Percentiles rank a stretch among this genome's conserved stretches.
phyloP scores from a whole-genome alignment of 805 yeast genomes.

The Isabelozyma pseudorhagii region DNA sequence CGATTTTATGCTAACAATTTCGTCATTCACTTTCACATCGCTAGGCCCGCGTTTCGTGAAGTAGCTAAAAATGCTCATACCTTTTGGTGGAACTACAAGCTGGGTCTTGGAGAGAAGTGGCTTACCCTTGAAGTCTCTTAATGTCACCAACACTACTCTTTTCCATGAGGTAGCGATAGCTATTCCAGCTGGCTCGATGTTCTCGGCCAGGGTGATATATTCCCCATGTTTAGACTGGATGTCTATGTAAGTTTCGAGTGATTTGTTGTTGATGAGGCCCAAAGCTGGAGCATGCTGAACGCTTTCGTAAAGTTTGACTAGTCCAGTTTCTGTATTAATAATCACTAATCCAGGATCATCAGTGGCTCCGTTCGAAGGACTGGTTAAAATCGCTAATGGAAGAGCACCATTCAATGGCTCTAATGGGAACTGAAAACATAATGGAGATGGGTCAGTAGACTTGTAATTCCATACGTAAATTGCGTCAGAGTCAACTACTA shows the following conservation, averaged over 20 bases:
- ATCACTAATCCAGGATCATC: conserved; percentile 69
- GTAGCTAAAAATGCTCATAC: conserved; percentile 1
- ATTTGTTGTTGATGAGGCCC: conserved; percentile 48
- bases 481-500: conserved; percentile 46
- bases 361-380: conserved; percentile 50
- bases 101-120: conserved; percentile 41
- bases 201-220: conserved; percentile 50
- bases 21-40: conserved; percentile 28
- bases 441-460: conserved; percentile 58
- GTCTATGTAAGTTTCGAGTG: conserved; percentile 41
- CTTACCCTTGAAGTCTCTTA: conserved; percentile 69
- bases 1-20: conserved; percentile 56
- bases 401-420: conserved; percentile 19
- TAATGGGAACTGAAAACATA: conserved; percentile 52
- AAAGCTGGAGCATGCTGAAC: conserved; percentile 67
- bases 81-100: conserved; percentile 17
- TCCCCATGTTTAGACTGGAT: conserved; percentile 44
- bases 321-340: conserved; percentile 57
- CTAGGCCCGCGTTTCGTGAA: conserved; percentile 3
- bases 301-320: conserved; percentile 67
- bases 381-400: conserved; percentile 57
- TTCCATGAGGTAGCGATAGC: conserved; percentile 68
- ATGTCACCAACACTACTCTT: conserved; percentile 56
- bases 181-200: conserved; percentile 73
- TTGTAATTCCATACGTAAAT: conserved; percentile 68